Percentiles rank a stretch among this genome's conserved stretches.
Evolutionary conservation across 805 yeast genomes (phyloP).

Genomic region (Lachancea waltii): DNA sequence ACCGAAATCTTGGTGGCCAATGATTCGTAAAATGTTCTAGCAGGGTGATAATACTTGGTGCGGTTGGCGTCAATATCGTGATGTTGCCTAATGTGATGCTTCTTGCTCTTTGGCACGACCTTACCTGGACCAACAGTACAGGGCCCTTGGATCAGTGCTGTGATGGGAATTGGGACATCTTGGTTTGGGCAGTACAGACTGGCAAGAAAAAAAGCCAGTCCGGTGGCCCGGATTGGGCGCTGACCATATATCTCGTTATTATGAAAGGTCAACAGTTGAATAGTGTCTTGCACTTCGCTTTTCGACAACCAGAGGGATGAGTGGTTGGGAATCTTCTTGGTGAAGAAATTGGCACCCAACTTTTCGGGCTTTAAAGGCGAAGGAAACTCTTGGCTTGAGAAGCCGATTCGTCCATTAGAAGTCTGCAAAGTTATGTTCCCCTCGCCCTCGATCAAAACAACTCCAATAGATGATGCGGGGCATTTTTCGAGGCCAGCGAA

Average conservation of each 20-base stretch:
- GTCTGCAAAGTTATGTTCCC: too few species aligned
- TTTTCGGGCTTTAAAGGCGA: too few species aligned
- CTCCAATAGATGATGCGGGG: too few species aligned
- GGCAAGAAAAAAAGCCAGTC: slow-evolving; percentile 17
- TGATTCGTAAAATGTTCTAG: slow-evolving; percentile 11
- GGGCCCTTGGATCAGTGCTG: slow-evolving; percentile 18
- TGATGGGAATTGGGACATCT: slow-evolving; percentile 1
- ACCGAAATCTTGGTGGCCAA: slow-evolving; percentile 5
- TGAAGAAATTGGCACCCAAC: background rate
- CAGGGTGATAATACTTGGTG: slow-evolving; percentile 10
- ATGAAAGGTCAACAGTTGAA: background rate
- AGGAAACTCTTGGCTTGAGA: too few species aligned
- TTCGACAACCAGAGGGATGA: background rate
- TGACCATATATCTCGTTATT: background rate
- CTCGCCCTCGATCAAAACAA: too few species aligned
- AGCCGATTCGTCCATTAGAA: too few species aligned
- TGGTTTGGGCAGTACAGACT: background rate
- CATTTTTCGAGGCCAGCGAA: too few species aligned
- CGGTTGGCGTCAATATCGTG: slow-evolving; percentile 12
- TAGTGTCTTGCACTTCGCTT: background rate
- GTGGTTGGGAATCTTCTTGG: background rate
- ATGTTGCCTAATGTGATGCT: slow-evolving; percentile 17
- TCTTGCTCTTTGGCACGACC: slow-evolving; percentile 14
- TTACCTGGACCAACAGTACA: slow-evolving; percentile 24
- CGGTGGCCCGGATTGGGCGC: slow-evolving; percentile 16